Evolutionary conservation across 2,329 filamentous ascomycete genomes (phyloP), one percentile per base, ranked within the genome.

Genomic region (Trichoderma brevicompactum): DNA sequence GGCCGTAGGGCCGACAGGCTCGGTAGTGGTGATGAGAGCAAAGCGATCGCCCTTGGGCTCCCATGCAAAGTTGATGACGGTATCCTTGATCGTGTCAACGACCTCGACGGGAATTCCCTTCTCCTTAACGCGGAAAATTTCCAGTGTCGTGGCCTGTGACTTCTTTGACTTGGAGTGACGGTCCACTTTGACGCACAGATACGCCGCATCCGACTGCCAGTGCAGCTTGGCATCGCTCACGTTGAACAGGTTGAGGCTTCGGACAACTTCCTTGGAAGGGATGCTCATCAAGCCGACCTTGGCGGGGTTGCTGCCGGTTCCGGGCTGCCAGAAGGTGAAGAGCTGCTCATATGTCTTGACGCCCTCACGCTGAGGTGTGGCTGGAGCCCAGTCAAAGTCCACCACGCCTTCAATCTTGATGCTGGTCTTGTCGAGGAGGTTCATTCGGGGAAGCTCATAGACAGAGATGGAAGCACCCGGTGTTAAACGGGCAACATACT

Each of bases 121-220:
- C 80, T 99, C 95, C 77, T 88, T 89, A 72, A 99, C 87, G 67
- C 95, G 92, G 90, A 99, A 99, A 76, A 99, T 98, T 79, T 99
- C 95, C 41, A 99, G 87, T 71, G 96, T 98, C 38, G 95, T 99
- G 68, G 94, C 94, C 73, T 96, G 87, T 2, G 93, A 97, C 82
- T 98, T 99, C 85, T 98, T 98, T 65, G 94, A 97, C 82, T 99
- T 99, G 78, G 93, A 97, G 84, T 99, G 95, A 70, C 95, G 87
- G 79, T 99, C 95, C 65, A 99, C 95, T 86, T 99, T 99, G 78
- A 98, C 94, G 76, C 95, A 98, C 67, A 99, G 88, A 76, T 97
- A 99, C 67, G 90, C 87, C 65, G 89, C 92, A 69, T 97, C 92
- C 4, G 93, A 97, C 81, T 99, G 95, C 95, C 95, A 99, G 84